Evolutionary conservation across 202 grass and related monocot species (phyloP).

Genomic region (Dendrocalamus latiflorus): DNA sequence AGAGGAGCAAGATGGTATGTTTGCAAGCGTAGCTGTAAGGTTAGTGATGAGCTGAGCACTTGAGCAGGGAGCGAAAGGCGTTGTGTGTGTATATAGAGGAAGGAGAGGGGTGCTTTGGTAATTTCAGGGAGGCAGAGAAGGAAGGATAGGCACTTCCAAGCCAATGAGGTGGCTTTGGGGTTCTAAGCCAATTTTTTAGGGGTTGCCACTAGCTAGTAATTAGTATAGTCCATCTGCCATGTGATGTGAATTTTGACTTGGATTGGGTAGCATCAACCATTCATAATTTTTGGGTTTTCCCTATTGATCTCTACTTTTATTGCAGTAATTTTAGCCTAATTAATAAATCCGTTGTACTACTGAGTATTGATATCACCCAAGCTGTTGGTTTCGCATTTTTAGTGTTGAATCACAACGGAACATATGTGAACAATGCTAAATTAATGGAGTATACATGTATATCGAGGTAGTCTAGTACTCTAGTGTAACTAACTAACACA

Average conservation of each 20-base stretch:
- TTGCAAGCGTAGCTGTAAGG: not conserved
- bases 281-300: not conserved
- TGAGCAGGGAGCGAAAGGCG: not conserved
- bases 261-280: not conserved
- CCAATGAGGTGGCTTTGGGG: conserved; percentile 30
- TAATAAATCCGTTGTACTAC: not conserved
- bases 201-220: not conserved
- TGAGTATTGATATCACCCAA: not conserved
- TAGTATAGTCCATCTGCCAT: conserved; percentile 21
- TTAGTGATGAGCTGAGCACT: not conserved
- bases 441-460: too few relatives aligned
- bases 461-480: not conserved
- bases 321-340: too few relatives aligned
- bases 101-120: conserved; percentile 13
- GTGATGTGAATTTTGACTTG: not conserved
- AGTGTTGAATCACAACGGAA: not conserved
- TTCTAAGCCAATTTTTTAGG: not conserved
- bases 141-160: conserved; percentile 27
- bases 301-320: not conserved
- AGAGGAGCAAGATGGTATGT: too few relatives aligned
- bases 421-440: too few relatives aligned
- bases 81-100: conserved; percentile 23
- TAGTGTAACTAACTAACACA: not conserved
- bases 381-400: not conserved
- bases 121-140: conserved; percentile 35